A percentile compares a stretch with the other conserved stretches of the same genome.
phyloP scores from a whole-genome alignment of 1,284 basidiomycete genomes.

The Ceratobasidium sp. region DNA sequence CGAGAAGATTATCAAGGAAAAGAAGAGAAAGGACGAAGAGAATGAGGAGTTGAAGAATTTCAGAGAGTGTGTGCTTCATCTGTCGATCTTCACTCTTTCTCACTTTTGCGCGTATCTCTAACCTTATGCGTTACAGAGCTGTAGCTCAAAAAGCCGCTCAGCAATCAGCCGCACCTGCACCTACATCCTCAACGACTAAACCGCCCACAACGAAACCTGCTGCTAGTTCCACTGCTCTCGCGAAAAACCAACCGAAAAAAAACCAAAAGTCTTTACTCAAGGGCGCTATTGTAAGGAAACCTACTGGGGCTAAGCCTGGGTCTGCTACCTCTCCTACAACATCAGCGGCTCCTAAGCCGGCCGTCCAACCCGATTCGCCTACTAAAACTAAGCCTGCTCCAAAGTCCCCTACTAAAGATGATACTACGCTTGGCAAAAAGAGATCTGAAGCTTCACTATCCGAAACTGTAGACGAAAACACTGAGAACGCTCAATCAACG shows the following conservation, averaged over 20 bases:
- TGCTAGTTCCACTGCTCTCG: constrained; percentile 49
- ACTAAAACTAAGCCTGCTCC: background rate
- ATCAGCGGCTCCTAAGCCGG: too few species aligned
- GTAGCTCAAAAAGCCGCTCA: constrained; percentile 76
- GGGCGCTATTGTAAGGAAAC: constrained; percentile 72
- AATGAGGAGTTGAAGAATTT: constrained; percentile 86
- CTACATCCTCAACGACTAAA: constrained; percentile 56
- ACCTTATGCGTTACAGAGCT: constrained; percentile 67
- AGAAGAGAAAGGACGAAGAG: constrained; percentile 78
- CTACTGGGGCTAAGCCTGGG: constrained; percentile 18
- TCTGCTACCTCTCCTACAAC: constrained; percentile 21
- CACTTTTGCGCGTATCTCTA: background rate
- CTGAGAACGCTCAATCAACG: constrained; percentile 15
- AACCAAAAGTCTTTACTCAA: constrained; percentile 64
- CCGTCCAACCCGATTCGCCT: too few species aligned
- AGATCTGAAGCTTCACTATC: constrained; percentile 7
- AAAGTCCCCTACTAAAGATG: background rate
- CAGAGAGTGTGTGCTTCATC: constrained; percentile 68
- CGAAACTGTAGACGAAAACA: background rate
- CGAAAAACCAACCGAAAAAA: constrained; percentile 50
- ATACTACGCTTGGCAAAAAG: background rate
- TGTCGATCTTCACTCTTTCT: background rate
- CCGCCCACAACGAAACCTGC: constrained; percentile 47
- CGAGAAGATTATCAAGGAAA: constrained; percentile 81
- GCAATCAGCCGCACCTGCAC: constrained; percentile 63